A percentile compares a stretch with the other conserved stretches of the same genome.
These are phyloP conservation scores for Blumeria hordei DNA, from an alignment of 2,329 filamentous ascomycete genomes.

Conservation along the genomic window DNA sequence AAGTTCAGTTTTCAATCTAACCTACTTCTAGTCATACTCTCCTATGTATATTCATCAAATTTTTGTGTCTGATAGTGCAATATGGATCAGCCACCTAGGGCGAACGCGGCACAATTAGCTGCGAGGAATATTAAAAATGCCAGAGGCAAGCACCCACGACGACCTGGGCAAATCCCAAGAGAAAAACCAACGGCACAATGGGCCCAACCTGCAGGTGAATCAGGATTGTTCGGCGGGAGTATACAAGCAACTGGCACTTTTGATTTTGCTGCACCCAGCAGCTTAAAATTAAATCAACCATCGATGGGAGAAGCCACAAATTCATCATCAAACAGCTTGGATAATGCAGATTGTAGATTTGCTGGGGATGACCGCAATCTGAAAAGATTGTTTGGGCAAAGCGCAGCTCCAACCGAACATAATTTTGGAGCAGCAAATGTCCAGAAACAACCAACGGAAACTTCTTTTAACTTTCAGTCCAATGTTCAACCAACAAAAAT, in stretches of 20 bases:
- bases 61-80: neutral
- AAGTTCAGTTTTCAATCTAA: too few species aligned
- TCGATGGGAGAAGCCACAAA: neutral
- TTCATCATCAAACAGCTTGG: neutral
- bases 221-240: conserved; percentile 12
- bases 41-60: too few species aligned
- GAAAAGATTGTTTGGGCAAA: conserved; percentile 8
- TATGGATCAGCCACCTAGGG: conserved; percentile 10
- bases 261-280: conserved; percentile 10
- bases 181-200: neutral
- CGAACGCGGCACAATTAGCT: conserved; percentile 15
- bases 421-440: neutral
- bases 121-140: conserved; percentile 11
- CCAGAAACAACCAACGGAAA: neutral
- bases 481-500: too few species aligned
- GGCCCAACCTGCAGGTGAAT: conserved; percentile 4
- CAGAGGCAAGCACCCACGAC: conserved; percentile 3
- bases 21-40: too few species aligned
- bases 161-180: conserved; percentile 2
- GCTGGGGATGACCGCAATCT: conserved; percentile 6
- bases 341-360: conserved; percentile 2
- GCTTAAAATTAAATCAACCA: conserved; percentile 4
- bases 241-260: conserved; percentile 10
- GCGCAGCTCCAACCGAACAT: neutral
- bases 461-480: neutral